Conservation (phyloP, 176 grass and related monocot species). For the Panicum miliaceum region DNA sequence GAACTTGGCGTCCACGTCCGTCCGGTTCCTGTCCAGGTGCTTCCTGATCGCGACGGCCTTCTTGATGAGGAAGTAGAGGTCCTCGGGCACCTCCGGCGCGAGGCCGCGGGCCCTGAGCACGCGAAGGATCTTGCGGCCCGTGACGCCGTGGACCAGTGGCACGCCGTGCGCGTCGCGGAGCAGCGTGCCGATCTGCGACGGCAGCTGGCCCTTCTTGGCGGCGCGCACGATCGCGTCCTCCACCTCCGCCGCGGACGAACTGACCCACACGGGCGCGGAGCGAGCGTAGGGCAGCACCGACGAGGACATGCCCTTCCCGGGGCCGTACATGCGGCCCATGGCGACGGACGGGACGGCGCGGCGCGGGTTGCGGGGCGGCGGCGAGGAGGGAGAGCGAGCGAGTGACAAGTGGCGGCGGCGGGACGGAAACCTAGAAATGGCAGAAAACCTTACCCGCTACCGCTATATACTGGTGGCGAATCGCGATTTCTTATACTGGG, state of each 20-base stretch:
- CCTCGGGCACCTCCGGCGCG: constrained; percentile 77
- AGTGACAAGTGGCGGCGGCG: not conserved
- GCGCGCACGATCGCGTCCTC: constrained; percentile 41
- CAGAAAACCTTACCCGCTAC: not conserved
- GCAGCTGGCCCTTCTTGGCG: constrained; percentile 57
- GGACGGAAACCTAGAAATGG: constrained; percentile 43
- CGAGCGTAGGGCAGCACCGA: constrained; percentile 65
- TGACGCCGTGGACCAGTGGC: constrained; percentile 58
- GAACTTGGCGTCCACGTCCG: constrained; percentile 85
- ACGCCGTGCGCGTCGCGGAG: constrained; percentile 43
- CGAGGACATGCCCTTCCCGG: constrained; percentile 81
- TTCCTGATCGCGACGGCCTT: constrained; percentile 89
- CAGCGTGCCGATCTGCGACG: constrained; percentile 44
- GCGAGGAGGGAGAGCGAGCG: not conserved
- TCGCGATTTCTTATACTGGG: not conserved
- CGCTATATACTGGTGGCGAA: not conserved
- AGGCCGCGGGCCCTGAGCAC: constrained; percentile 65
- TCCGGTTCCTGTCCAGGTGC: constrained; percentile 82
- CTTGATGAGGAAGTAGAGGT: constrained; percentile 89
- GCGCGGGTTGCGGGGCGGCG: constrained; percentile 13
- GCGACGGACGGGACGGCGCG: constrained; percentile 24
- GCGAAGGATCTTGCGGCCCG: constrained; percentile 74
- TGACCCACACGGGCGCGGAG: constrained; percentile 64
- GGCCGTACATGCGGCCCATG: constrained; percentile 88
- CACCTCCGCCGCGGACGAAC: constrained; percentile 36